Percentiles rank a stretch among this genome's conserved stretches.
Evolutionary conservation across 2,329 filamentous ascomycete species (phyloP).

Genomic region (Mycosphaerella sp.): DNA sequence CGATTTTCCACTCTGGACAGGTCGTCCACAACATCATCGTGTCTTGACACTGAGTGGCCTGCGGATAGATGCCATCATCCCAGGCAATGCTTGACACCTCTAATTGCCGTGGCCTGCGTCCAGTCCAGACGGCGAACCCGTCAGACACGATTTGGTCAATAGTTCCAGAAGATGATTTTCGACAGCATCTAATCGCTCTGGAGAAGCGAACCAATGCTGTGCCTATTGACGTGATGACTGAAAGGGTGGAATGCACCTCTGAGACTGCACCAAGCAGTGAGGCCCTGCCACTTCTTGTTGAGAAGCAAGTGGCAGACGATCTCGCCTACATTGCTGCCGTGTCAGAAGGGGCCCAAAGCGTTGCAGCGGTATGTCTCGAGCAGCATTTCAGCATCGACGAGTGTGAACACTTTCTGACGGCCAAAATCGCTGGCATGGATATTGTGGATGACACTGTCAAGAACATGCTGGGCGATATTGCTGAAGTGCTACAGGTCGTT

Average conservation of each 20-base stretch:
- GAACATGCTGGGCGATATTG: conserved; percentile 7
- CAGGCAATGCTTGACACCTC: not conserved
- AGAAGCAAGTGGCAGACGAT: conserved; percentile 15
- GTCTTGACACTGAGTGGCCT: not conserved
- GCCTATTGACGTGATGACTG: conserved; percentile 12
- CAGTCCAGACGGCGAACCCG: conserved; percentile 5
- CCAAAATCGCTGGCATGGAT: conserved; percentile 15
- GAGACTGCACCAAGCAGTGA: not conserved
- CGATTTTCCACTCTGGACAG: not conserved
- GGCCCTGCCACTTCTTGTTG: conserved; percentile 4
- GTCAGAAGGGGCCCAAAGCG: conserved; percentile 15
- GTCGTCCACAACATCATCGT: not conserved
- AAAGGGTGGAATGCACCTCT: not conserved
- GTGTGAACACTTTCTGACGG: not conserved
- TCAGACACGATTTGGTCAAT: conserved; percentile 12
- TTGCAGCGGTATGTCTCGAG: conserved; percentile 16
- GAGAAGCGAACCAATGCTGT: conserved; percentile 16
- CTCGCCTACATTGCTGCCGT: conserved; percentile 15
- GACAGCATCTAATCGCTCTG: conserved; percentile 10
- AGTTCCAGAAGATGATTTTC: conserved; percentile 9
- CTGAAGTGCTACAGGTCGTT: conserved; percentile 1
- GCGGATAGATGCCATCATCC: not conserved
- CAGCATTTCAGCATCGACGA: conserved; percentile 1
- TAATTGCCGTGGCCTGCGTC: not conserved
- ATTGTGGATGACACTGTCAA: conserved; percentile 10